Conservation (phyloP, 2,329 filamentous ascomycete species). For the Cladophialophora yegresii region DNA sequence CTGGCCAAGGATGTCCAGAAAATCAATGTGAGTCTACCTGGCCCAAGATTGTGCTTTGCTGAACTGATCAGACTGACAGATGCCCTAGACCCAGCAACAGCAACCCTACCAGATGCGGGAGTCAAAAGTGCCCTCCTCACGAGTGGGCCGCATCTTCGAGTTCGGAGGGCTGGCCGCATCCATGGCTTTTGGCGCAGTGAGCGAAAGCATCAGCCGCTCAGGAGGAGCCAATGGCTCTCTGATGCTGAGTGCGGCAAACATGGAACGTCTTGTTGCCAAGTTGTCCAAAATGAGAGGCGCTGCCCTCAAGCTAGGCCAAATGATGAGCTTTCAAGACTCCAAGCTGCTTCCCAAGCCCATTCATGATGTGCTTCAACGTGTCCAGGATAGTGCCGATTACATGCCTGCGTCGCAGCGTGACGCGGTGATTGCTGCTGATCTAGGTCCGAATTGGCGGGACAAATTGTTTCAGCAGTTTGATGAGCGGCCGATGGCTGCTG, state of each 20-base stretch:
- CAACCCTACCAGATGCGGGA: slow-evolving; percentile 72
- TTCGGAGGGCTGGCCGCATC: slow-evolving; percentile 90
- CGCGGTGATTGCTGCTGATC: slow-evolving; percentile 73
- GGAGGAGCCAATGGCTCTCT: slow-evolving; percentile 76
- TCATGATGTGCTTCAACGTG: slow-evolving; percentile 85
- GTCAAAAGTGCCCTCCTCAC: slow-evolving; percentile 84
- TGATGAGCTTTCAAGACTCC: slow-evolving; percentile 97
- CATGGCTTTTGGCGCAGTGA: slow-evolving; percentile 90
- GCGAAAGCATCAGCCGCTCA: slow-evolving; percentile 77
- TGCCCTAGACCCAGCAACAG: slow-evolving; percentile 41
- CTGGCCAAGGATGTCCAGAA: slow-evolving; percentile 48
- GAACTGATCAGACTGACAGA: slow-evolving; percentile 53
- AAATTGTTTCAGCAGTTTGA: slow-evolving; percentile 81
- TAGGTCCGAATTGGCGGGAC: slow-evolving; percentile 81
- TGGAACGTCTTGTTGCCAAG: slow-evolving; percentile 89
- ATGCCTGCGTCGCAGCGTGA: slow-evolving; percentile 95
- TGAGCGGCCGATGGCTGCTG: slow-evolving; percentile 88
- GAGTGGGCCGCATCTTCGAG: slow-evolving; percentile 87
- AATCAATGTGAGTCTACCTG: slow-evolving; percentile 35
- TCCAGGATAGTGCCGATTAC: slow-evolving; percentile 95
- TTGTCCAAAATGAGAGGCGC: slow-evolving; percentile 95
- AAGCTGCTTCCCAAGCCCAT: slow-evolving; percentile 90
- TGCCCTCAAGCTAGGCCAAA: slow-evolving; percentile 94
- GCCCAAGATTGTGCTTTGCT: slow-evolving; percentile 23
- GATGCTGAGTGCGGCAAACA: slow-evolving; percentile 83